Evolutionary conservation across 495 filamentous ascomycete genomes (phyloP).

Genomic region (Entonaema liquescens): DNA sequence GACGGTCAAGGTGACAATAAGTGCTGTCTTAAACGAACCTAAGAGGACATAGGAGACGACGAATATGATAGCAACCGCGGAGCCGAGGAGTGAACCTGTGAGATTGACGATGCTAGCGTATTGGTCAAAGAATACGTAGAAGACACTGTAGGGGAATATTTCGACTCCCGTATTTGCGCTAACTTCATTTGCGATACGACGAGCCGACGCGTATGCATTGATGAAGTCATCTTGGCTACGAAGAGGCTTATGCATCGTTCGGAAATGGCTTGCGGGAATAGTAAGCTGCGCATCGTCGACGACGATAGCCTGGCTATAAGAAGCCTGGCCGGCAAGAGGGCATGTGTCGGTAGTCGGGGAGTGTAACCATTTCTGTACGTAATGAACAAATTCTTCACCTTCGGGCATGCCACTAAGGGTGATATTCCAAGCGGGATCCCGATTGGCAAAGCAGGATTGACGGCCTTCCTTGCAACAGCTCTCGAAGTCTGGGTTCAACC

Average conservation of each 20-base stretch:
- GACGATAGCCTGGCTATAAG: slow-evolving; percentile 86
- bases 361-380: slow-evolving; percentile 81
- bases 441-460: slow-evolving; percentile 78
- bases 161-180: slow-evolving; percentile 71
- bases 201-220: slow-evolving; percentile 83
- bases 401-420: slow-evolving; percentile 91
- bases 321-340: slow-evolving; percentile 84
- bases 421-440: slow-evolving; percentile 84
- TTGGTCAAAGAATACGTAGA: slow-evolving; percentile 99
- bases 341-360: slow-evolving; percentile 84
- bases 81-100: slow-evolving; percentile 79
- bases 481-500: slow-evolving; percentile 87
- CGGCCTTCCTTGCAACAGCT: slow-evolving; percentile 75
- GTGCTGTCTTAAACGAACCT: slow-evolving; percentile 82
- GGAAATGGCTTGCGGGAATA: slow-evolving; percentile 87
- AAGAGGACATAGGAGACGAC: slow-evolving; percentile 78
- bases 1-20: slow-evolving; percentile 84
- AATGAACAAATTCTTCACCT: slow-evolving; percentile 86
- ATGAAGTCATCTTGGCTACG: slow-evolving; percentile 94
- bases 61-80: slow-evolving; percentile 84
- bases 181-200: slow-evolving; percentile 83
- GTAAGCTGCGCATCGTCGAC: slow-evolving; percentile 71
- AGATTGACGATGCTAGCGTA: slow-evolving; percentile 85
- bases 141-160: slow-evolving; percentile 94
- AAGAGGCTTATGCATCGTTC: slow-evolving; percentile 85